Percentiles rank a stretch among this genome's conserved stretches.
Evolutionary conservation across 2,329 filamentous ascomycete species (phyloP).

Genomic region (Monosporascus sp.): DNA sequence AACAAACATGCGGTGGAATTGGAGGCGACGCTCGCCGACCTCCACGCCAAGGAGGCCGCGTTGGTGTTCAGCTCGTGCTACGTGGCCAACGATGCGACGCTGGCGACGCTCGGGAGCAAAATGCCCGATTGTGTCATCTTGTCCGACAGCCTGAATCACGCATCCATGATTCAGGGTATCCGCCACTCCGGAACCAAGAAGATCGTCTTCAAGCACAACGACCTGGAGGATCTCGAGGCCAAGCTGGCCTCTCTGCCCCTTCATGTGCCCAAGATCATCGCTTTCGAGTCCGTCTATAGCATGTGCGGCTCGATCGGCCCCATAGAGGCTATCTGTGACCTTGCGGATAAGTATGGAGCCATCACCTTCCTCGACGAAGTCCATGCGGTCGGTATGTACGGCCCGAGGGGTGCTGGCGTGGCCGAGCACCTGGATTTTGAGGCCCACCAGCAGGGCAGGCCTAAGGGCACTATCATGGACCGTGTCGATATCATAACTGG

Average conservation of each 20-base stretch:
- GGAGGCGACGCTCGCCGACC: slow-evolving; percentile 74
- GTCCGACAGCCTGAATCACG: slow-evolving; percentile 96
- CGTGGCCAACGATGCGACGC: slow-evolving; percentile 94
- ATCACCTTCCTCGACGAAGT: slow-evolving; percentile 98
- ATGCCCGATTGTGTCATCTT: slow-evolving; percentile 94
- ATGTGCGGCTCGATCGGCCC: slow-evolving; percentile 98
- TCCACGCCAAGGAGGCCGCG: slow-evolving; percentile 88
- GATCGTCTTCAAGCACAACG: slow-evolving; percentile 98
- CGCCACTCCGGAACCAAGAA: slow-evolving; percentile 96
- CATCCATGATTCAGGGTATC: slow-evolving; percentile 99
- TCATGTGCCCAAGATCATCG: slow-evolving; percentile 92
- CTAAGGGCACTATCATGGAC: slow-evolving; percentile 85
- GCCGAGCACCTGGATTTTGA: slow-evolving; percentile 97
- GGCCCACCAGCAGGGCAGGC: slow-evolving; percentile 69
- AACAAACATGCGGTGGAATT: slow-evolving; percentile 88
- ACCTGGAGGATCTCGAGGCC: slow-evolving; percentile 84
- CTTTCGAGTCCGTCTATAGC: slow-evolving; percentile 97
- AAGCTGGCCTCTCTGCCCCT: slow-evolving; percentile 86
- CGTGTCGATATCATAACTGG: slow-evolving; percentile 97
- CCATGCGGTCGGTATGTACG: slow-evolving; percentile 98
- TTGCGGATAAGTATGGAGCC: slow-evolving; percentile 96
- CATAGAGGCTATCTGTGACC: slow-evolving; percentile 91
- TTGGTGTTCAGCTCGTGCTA: slow-evolving; percentile 97
- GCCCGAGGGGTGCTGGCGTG: slow-evolving; percentile 89
- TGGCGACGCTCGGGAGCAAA: slow-evolving; percentile 95